Conservation (phyloP, 176 grass and related monocot species). For the Aegilops speltoides region DNA sequence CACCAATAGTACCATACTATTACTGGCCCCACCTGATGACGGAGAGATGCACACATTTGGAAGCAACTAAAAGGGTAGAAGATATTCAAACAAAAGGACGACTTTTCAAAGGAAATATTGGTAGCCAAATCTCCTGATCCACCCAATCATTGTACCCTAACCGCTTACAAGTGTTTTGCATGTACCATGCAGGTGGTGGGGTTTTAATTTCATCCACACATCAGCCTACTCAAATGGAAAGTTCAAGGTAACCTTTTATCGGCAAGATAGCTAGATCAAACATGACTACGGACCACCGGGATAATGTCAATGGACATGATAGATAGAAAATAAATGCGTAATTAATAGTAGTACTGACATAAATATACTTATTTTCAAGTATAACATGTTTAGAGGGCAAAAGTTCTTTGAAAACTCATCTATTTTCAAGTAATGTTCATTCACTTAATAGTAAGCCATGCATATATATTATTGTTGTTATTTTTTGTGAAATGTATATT, state of each 20-base stretch:
- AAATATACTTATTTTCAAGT: neutral
- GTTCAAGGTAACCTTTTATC: neutral
- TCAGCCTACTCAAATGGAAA: conserved; percentile 13
- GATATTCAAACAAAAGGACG: neutral
- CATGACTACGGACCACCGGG: neutral
- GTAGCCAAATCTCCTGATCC: conserved; percentile 24
- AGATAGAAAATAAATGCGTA: neutral
- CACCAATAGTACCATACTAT: conserved; percentile 15
- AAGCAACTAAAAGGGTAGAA: conserved; percentile 4
- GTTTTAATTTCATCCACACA: conserved; percentile 27
- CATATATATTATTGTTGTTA: too few relatives aligned
- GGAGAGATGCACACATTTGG: neutral
- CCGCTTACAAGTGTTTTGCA: neutral
- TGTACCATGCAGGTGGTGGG: neutral
- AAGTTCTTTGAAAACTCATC: neutral
- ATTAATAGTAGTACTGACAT: neutral
- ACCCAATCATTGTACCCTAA: conserved; percentile 49
- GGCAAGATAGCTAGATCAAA: neutral
- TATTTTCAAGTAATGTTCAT: neutral
- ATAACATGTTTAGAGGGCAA: neutral
- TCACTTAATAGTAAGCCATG: neutral
- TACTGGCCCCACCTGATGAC: neutral
- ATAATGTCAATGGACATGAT: neutral
- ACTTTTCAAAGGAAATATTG: conserved; percentile 5
- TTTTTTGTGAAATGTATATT: too few relatives aligned